Evolutionary conservation across 176 grass and related monocot species (phyloP), one percentile per base, ranked within the genome.

Genomic region (Tillandsia fasciculata): DNA sequence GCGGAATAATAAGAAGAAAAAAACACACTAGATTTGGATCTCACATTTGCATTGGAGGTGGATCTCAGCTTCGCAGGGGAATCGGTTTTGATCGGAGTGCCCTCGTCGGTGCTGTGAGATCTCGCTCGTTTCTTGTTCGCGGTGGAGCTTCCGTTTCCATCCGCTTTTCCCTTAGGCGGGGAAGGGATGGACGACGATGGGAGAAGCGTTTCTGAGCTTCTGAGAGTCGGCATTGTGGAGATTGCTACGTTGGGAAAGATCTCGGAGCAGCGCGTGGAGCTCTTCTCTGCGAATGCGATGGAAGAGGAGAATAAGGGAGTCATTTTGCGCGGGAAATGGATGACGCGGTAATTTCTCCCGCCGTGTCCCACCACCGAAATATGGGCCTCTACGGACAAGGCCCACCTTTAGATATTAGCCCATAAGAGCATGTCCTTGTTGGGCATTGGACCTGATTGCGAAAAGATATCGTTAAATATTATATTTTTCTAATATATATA

Each of bases 181-280:
- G 22, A 20, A 10, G 56, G 9, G 15, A 61, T 61, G 15, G 22
- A 15, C 14, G 15, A 2, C 17, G 56, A 61, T 61, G 7, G 74
- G 64, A 56, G 13, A 73, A 20, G 78, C 64, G 48, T 42, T 52
- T 64, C 18, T 54, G 80, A 83, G 68, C 86, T 93, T 70, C 83
- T 84, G 1, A 93, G 83, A 14, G 86, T 86, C 61, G 86, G 90
- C 90, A 93, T 93, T 63, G 77, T 1, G 11, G n/a, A 33, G 11
- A 0, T 24, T 22, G 24, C 22, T n/a, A 64, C 64, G 17, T 51
- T 64, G 72, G 48, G 65, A 28, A 9, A 28, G 27, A 53, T 28
- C 50, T 47, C 0, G 79, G 26, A 10, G 59, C 70, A 51, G 23
- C 11, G 51, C 59, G 72, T 67, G 66, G 51, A 64, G 77, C 63